phyloP scores from a whole-genome alignment of 1,284 basidiomycete genomes.

The Ganoderma sp. region DNA sequence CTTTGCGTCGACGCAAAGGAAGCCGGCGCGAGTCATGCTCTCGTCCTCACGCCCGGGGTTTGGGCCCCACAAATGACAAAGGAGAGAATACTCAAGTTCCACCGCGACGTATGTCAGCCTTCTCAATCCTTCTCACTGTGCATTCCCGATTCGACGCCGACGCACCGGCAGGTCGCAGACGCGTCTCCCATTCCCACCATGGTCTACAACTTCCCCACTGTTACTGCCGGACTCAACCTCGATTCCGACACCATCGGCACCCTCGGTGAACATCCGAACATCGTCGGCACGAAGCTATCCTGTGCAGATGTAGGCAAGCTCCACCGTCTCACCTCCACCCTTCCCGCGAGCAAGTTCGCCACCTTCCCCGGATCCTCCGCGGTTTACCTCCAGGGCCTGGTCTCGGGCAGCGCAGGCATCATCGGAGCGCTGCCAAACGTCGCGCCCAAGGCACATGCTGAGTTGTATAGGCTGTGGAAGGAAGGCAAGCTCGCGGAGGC shows the following conservation, averaged over 20 bases:
- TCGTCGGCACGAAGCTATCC: conserved; percentile 88
- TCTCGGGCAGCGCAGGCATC: conserved; percentile 70
- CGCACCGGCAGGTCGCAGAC: conserved; percentile 70
- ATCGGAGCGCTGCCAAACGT: conserved; percentile 83
- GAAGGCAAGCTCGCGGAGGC: conserved; percentile 70
- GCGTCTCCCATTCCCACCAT: conserved; percentile 84
- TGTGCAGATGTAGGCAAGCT: conserved; percentile 88
- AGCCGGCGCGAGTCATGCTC: conserved; percentile 79
- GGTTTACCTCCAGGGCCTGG: conserved; percentile 69
- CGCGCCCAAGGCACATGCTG: conserved; percentile 73
- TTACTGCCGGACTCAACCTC: conserved; percentile 86
- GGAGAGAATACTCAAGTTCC: conserved; percentile 68
- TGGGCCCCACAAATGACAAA: conserved; percentile 69
- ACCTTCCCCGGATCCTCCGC: conserved; percentile 71
- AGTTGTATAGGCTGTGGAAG: conserved; percentile 63
- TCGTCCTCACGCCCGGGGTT: conserved; percentile 76
- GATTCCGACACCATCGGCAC: conserved; percentile 81
- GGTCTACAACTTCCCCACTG: conserved; percentile 90
- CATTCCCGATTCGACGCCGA: background rate
- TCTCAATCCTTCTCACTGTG: background rate
- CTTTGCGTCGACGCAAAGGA: conserved; percentile 79
- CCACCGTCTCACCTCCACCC: conserved; percentile 69
- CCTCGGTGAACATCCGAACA: conserved; percentile 83
- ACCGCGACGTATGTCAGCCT: conserved; percentile 53
- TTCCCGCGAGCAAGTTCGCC: conserved; percentile 60